phyloP scores from a whole-genome alignment of 106 monocot genomes.

The Dactylorhiza incarnata region DNA sequence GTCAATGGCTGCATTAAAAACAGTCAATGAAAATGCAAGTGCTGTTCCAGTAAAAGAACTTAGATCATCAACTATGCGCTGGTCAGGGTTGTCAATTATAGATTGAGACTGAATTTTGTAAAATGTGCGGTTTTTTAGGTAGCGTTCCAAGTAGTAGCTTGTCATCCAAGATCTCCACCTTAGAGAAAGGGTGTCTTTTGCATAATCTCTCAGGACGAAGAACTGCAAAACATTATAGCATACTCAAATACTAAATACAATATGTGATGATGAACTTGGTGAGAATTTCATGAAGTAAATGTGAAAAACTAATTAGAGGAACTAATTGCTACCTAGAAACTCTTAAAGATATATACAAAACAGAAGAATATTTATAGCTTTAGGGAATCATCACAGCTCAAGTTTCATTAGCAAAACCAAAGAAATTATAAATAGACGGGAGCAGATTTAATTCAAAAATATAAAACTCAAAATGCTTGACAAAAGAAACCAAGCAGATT shows the following conservation, averaged over 20 bases:
- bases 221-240: constrained; percentile 42
- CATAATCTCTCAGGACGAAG: constrained; percentile 92
- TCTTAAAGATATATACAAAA: too few species aligned
- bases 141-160: constrained; percentile 88
- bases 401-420: too few species aligned
- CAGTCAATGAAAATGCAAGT: constrained; percentile 78
- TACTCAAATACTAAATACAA: neutral
- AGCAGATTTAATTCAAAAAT: too few species aligned
- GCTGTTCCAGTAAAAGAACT: constrained; percentile 86
- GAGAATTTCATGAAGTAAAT: neutral
- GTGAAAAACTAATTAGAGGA: too few species aligned
- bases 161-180: constrained; percentile 99
- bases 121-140: constrained; percentile 70
- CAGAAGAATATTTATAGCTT: too few species aligned
- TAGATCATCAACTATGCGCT: constrained; percentile 91
- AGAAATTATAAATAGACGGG: too few species aligned
- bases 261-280: neutral
- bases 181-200: constrained; percentile 86
- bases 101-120: constrained; percentile 80
- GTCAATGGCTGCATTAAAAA: constrained; percentile 87
- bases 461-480: too few species aligned
- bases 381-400: too few species aligned
- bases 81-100: constrained; percentile 92
- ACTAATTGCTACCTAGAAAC: too few species aligned
- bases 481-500: too few species aligned